Evolutionary conservation across 2,329 filamentous ascomycete species (phyloP), one percentile per base, ranked within the genome.

Genomic region (Drechslerella dactyloides): DNA sequence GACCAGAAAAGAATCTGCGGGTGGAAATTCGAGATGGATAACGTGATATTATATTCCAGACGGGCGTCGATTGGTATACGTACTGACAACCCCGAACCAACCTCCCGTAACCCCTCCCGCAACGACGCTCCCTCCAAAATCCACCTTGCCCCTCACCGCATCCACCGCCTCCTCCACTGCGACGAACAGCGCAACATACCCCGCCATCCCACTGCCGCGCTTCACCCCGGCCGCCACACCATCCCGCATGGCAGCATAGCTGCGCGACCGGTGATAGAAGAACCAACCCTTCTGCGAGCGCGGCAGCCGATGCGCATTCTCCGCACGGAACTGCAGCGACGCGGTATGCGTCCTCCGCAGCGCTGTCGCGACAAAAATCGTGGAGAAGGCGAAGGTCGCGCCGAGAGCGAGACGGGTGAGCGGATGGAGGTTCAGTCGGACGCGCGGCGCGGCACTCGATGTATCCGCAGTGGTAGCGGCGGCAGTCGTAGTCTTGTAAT

Each of bases 221-320:
- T 97, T 93, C 56, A 88, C 63, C 0, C 91, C 94, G 77, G 96
- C 91, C 58, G 86, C 86, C 17, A 96, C 82, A 0, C 90, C 93
- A 4, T 89, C 90, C 21, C 89, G 84, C 76, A 90, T 88, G 57
- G 89, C 85, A 77, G 91, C 87, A 82, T 99, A 97, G 80, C 96
- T 97, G 81, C 97, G 97, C 78, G 87, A 91, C 81, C 97, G 97
- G 83, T 97, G 93, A 80, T 99, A 99, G n/a, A 97, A 85, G 79
- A 93, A 99, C 94, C 94, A 99, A 17, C 92, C 93, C 1, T 88
- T 86, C 24, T 90, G 88, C 0, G 88, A 88, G 2, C 86, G 87
- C 19, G 94, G 94, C 73, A 97, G 87, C 75, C 93, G 90, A 83
- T 99, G 94, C 0, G 94, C 92, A 78, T 99, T 96, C 81, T 99